Percentiles rank a stretch among this genome's conserved stretches.
These are phyloP conservation scores for Coelastrella sp. DNA, from an alignment of 139 green algal species.

Conservation along the genomic window DNA sequence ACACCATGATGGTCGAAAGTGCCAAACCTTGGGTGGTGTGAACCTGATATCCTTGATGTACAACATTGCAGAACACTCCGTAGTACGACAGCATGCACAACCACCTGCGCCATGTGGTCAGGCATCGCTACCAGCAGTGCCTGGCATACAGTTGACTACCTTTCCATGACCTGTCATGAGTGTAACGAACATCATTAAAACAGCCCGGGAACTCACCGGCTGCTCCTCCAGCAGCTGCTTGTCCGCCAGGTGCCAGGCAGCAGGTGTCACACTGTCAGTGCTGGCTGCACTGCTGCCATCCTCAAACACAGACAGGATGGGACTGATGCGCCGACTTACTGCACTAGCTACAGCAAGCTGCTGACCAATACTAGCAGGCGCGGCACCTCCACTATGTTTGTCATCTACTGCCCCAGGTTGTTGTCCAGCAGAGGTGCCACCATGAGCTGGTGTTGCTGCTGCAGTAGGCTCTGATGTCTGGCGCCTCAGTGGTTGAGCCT, in stretches of 20 bases:
- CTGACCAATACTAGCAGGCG: not conserved
- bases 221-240: conserved; percentile 38
- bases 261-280: conserved; percentile 28
- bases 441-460: not conserved
- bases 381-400: not conserved
- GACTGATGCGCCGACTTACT: conserved; percentile 31
- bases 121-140: no score
- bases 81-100: no score
- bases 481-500: not conserved
- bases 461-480: not conserved
- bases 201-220: conserved; percentile 31
- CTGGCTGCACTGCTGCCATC: conserved; percentile 35
- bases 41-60: no score
- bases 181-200: no score
- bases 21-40: no score
- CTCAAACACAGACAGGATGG: conserved; percentile 35
- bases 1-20: no score
- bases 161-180: no score
- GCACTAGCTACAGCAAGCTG: not conserved
- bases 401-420: not conserved
- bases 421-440: not conserved
- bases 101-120: no score
- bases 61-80: no score
- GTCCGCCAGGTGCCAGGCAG: conserved; percentile 22
- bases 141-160: no score